A percentile compares a stretch with the other conserved stretches of the same genome.
These are phyloP conservation scores for Jatropha multifida DNA, from an alignment of 441 rosid genomes.

Conservation along the genomic window DNA sequence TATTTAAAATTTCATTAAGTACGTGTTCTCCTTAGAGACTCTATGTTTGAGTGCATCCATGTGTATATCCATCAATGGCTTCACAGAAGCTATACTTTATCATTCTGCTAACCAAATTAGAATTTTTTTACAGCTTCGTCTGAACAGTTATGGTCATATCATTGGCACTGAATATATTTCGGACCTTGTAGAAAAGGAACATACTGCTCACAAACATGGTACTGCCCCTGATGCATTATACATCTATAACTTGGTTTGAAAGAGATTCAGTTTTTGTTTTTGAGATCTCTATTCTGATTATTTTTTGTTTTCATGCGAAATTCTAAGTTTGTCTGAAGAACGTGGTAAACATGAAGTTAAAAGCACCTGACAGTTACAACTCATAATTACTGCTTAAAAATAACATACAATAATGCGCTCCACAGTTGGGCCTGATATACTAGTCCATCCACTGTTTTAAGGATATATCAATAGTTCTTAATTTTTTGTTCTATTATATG, in stretches of 20 bases:
- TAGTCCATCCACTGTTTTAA: too few relatives aligned
- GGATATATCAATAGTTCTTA: too few relatives aligned
- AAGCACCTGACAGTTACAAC: background rate
- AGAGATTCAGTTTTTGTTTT: background rate
- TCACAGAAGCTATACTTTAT: background rate
- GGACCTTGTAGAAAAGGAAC: slow-evolving; percentile 93
- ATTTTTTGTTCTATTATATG: too few relatives aligned
- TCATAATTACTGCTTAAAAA: background rate
- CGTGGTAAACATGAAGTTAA: background rate
- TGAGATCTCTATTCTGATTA: background rate
- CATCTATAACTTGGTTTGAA: slow-evolving; percentile 4
- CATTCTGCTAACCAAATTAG: slow-evolving; percentile 27
- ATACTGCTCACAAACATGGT: slow-evolving; percentile 73
- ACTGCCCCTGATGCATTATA: slow-evolving; percentile 18
- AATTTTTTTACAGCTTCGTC: slow-evolving; percentile 73
- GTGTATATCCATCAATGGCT: background rate
- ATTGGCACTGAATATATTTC: slow-evolving; percentile 91
- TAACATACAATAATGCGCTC: too few relatives aligned
- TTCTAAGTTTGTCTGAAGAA: too few relatives aligned
- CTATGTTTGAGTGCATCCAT: background rate
- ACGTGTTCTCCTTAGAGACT: background rate
- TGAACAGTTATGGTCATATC: slow-evolving; percentile 76
- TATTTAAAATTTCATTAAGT: background rate
- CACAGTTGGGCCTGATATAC: too few relatives aligned
- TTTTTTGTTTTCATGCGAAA: too few relatives aligned